phyloP scores from a whole-genome alignment of 352 stramenopile species.

The Globisporangium spinosum region DNA sequence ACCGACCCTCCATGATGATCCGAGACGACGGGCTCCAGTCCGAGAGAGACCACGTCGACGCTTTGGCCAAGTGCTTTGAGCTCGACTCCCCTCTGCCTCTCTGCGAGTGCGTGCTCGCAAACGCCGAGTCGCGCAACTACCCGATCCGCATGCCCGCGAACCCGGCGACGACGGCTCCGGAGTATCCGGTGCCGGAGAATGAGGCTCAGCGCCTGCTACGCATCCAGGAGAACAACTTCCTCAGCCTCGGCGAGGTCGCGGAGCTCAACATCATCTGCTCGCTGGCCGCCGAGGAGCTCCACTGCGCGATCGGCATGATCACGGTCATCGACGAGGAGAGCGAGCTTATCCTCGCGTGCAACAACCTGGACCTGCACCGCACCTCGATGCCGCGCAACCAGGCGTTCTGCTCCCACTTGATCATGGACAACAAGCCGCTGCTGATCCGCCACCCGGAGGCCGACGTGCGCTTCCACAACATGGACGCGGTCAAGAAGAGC shows the following conservation, averaged over 20 bases:
- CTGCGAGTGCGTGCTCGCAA: slow-evolving; percentile 22
- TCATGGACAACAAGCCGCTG: slow-evolving; percentile 58
- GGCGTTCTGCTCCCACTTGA: slow-evolving; percentile 56
- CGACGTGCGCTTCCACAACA: slow-evolving; percentile 54
- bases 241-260: background rate
- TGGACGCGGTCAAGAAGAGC: background rate
- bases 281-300: background rate
- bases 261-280: slow-evolving; percentile 6
- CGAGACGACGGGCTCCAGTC: background rate
- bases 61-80: background rate
- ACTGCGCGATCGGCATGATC: background rate
- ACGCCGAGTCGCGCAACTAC: background rate
- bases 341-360: slow-evolving; percentile 4
- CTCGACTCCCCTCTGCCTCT: slow-evolving; percentile 11
- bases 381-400: slow-evolving; percentile 2
- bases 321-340: background rate
- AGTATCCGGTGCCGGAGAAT: background rate
- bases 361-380: background rate
- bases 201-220: background rate
- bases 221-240: slow-evolving; percentile 2
- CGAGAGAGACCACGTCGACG: background rate
- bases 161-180: background rate
- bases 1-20: background rate
- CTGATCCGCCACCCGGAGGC: slow-evolving; percentile 55
- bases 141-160: background rate